phyloP scores from a whole-genome alignment of 2,329 filamentous ascomycete species.

The Trichoderma koningii region DNA sequence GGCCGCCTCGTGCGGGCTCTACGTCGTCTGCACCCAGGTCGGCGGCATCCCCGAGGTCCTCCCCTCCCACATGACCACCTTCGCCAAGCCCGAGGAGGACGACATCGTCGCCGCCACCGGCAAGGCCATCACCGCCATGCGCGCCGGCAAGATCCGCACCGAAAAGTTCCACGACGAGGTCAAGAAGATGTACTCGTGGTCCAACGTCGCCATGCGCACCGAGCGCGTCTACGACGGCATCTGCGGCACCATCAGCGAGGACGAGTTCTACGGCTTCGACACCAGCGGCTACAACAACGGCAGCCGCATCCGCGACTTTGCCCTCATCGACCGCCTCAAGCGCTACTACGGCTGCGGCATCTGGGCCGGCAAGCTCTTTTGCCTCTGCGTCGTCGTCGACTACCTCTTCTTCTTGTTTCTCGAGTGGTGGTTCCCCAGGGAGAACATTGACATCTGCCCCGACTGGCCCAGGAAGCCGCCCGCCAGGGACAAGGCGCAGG shows the following conservation, averaged over 20 bases:
- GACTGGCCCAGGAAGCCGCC: conserved; percentile 83
- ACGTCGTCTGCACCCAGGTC: conserved; percentile 94
- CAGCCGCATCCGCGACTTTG: conserved; percentile 78
- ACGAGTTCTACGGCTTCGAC: conserved; percentile 85
- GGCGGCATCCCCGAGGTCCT: conserved; percentile 96
- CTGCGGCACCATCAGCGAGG: conserved; percentile 78
- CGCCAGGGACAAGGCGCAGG: conserved; percentile 36
- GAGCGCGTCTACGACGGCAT: conserved; percentile 96
- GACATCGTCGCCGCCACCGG: conserved; percentile 89
- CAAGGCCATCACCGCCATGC: conserved; percentile 81
- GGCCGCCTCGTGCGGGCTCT: conserved; percentile 91
- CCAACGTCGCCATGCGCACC: conserved; percentile 88
- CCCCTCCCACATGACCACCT: conserved; percentile 94
- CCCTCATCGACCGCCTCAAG: conserved; percentile 91
- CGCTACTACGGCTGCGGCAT: conserved; percentile 97
- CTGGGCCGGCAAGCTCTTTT: conserved; percentile 97
- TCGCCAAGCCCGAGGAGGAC: conserved; percentile 95
- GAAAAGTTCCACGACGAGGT: conserved; percentile 97
- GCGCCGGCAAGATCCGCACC: conserved; percentile 83
- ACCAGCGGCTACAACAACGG: conserved; percentile 70
- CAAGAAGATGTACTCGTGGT: conserved; percentile 98
- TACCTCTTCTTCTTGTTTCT: conserved; percentile 87
- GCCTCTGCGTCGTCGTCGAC: conserved; percentile 89
- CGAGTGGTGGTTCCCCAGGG: conserved; percentile 82
- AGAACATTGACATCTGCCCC: conserved; percentile 82